These are phyloP conservation scores for Pseudocohnilembus persalinus DNA, from an alignment of 169 alveolate species.

Conservation along the genomic window DNA sequence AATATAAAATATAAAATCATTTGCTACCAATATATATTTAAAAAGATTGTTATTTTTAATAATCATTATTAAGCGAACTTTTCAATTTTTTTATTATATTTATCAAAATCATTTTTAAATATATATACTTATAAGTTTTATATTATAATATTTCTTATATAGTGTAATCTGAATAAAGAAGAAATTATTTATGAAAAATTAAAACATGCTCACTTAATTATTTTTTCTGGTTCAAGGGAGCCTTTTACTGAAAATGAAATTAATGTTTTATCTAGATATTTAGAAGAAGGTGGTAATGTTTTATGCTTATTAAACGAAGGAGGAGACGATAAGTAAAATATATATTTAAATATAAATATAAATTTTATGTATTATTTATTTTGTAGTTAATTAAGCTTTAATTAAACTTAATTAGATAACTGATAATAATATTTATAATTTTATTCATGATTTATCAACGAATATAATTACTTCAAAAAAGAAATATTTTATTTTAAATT, in stretches of 20 bases:
- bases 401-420: not conserved
- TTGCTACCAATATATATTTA: not conserved
- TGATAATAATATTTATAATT: not conserved
- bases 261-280: conserved; percentile 63
- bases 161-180: conserved; percentile 59
- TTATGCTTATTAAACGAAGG: conserved; percentile 72
- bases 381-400: not conserved
- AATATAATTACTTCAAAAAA: not conserved
- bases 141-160: conserved; percentile 1
- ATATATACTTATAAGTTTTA: not conserved
- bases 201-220: conserved; percentile 57
- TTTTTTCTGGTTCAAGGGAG: conserved; percentile 75
- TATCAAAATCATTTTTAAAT: too few relatives aligned
- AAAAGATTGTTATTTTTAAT: not conserved
- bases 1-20: not conserved
- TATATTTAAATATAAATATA: not conserved
- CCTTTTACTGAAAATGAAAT: conserved; percentile 74
- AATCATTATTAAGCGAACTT: not conserved
- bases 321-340: conserved; percentile 64
- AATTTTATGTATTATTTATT: conserved; percentile 1
- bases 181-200: conserved; percentile 61
- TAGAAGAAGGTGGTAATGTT: conserved; percentile 74
- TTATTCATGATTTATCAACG: not conserved
- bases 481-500: not conserved
- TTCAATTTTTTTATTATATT: not conserved